A percentile compares a stretch with the other conserved stretches of the same genome.
These are phyloP conservation scores for Eimeria necatrix DNA, from an alignment of 169 alveolate species.

Conservation along the genomic window DNA sequence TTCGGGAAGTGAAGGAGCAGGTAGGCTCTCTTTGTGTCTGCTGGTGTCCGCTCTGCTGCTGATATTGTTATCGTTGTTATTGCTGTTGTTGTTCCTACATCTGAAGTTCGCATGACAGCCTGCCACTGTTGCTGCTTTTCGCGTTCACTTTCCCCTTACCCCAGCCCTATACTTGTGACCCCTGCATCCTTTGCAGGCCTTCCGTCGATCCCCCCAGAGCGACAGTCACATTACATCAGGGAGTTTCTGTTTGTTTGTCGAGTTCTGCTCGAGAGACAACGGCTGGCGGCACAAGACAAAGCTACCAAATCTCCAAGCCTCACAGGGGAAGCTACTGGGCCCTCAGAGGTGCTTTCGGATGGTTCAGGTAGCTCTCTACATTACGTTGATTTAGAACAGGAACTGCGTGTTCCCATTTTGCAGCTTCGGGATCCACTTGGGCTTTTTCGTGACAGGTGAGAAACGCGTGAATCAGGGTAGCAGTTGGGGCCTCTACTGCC, in stretches of 20 bases:
- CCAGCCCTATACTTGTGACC: background rate
- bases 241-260: constrained; percentile 73
- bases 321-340: background rate
- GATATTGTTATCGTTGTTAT: background rate
- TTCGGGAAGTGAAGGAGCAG: background rate
- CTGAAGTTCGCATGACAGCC: background rate
- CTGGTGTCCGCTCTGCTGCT: background rate
- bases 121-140: background rate
- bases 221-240: constrained; percentile 67
- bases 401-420: constrained; percentile 69
- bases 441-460: constrained; percentile 57
- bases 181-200: constrained; percentile 48
- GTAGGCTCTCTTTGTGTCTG: background rate
- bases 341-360: background rate
- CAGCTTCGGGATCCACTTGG: constrained; percentile 49
- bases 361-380: no score
- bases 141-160: background rate
- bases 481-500: background rate
- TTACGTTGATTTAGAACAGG: constrained; percentile 26
- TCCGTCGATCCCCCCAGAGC: constrained; percentile 43
- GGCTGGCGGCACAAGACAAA: background rate
- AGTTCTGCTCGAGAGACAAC: constrained; percentile 68
- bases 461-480: background rate
- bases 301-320: background rate
- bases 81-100: background rate